Evolutionary conservation across 768 basidiomycete genomes (phyloP), one percentile per base, ranked within the genome.

Genomic region (Tylopilus subfusipes): DNA sequence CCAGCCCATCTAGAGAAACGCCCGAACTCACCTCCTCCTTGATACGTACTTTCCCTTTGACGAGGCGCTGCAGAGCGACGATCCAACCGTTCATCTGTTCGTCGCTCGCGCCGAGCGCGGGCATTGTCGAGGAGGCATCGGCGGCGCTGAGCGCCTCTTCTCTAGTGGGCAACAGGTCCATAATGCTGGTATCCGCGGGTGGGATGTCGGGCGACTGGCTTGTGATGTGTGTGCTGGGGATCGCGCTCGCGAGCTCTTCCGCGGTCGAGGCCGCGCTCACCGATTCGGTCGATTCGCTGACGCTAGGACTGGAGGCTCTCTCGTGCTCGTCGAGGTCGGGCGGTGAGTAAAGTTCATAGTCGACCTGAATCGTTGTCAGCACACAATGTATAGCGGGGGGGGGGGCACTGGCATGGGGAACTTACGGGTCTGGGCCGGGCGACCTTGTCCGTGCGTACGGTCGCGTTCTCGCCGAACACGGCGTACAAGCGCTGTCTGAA

Each of bases 41-140:
- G 46, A 70, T 19, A 11, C 19, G 61, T 31, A 69, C 53, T 46
- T 61, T 66, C 1, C 54, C 69, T 48, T 71, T 70, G 53, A 70
- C 22, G 42, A 70, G 70, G 42, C 70, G 68, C n/a, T 70, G 69
- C 30, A 70, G 39, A 14, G 53, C 57, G 5, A 25, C 0, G n/a
- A 62, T 52, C 69, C 69, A 70, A 25, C 24, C 11, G 1, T 18
- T n/a, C 0, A 67, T 24, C 45, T 56, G 54, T 19, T 59, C 59
- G 33, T 57, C 57, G 24, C 13, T 3, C 14, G 45, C 18, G 1
- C 36, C 49, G 5, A 49, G 24, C 4, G 39, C 27, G 3, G 40
- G 21, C 22, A 30, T 51, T 3, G 33, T 50, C 22, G 31, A 22
- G 33, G 33, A 12, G 2, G 39, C 11, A 16, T 16, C 40, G 2